Evolutionary conservation across 1,284 basidiomycete species (phyloP).

Genomic region (Amylostereum areolatum): DNA sequence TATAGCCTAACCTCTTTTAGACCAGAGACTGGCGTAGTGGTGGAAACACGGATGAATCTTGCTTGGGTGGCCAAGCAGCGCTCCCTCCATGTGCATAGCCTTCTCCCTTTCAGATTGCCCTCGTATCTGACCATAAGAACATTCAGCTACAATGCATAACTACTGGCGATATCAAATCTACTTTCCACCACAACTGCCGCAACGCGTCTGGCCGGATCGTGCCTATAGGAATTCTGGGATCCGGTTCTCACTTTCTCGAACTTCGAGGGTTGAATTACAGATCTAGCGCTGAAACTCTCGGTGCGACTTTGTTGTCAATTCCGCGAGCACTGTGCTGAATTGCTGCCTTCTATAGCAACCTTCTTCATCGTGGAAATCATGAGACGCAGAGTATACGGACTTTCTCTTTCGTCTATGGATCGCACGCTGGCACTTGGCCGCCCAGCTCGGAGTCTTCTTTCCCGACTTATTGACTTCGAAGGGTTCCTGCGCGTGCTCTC

Average conservation of each 20-base stretch:
- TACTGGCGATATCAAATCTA: conserved; percentile 6
- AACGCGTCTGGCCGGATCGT: conserved; percentile 7
- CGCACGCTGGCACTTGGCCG: conserved; percentile 7
- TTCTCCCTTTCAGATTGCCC: neutral
- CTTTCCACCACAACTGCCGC: conserved; percentile 12
- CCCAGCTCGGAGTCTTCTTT: too few species aligned
- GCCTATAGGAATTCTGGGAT: conserved; percentile 9
- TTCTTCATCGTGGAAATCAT: conserved; percentile 13
- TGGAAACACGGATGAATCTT: conserved; percentile 13
- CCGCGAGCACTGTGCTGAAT: neutral
- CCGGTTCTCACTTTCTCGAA: conserved; percentile 14
- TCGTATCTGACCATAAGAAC: neutral
- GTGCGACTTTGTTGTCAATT: conserved; percentile 1
- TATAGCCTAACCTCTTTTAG: too few species aligned
- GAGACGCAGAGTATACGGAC: conserved; percentile 10
- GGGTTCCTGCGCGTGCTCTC: too few species aligned
- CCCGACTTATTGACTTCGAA: too few species aligned
- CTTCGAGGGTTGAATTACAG: conserved; percentile 5
- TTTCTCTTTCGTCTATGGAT: conserved; percentile 7
- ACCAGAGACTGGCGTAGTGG: too few species aligned
- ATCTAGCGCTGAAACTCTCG: conserved; percentile 13
- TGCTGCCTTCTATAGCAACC: conserved; percentile 4
- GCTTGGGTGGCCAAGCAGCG: conserved; percentile 14
- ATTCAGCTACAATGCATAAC: conserved; percentile 10
- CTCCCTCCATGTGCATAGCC: conserved; percentile 6